Percentiles rank a stretch among this genome's conserved stretches.
These are phyloP conservation scores for Mucor irregularis DNA, from an alignment of 371 early-diverging fungal genomes.

Conservation along the genomic window DNA sequence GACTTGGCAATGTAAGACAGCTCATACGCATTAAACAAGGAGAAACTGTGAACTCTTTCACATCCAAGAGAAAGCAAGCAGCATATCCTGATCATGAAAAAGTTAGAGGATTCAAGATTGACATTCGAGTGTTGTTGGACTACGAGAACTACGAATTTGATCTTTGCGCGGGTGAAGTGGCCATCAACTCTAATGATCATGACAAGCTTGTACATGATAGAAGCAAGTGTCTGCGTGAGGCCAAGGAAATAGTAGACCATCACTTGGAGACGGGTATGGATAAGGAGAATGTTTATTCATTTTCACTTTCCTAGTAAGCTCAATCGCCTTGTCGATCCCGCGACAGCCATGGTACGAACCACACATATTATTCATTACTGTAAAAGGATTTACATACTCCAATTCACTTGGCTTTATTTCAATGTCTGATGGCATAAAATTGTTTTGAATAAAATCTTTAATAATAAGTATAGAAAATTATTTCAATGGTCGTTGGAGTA, in stretches of 20 bases:
- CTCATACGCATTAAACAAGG: slow-evolving; percentile 11
- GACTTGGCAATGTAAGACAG: slow-evolving; percentile 1
- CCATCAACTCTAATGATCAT: slow-evolving; percentile 2
- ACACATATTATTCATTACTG: slow-evolving; percentile 6
- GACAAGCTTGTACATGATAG: slow-evolving; percentile 7
- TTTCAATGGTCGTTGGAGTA: not conserved
- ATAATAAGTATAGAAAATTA: slow-evolving; percentile 1
- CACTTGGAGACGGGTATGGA: slow-evolving; percentile 9
- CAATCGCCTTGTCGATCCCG: slow-evolving; percentile 13
- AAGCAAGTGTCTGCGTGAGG: slow-evolving; percentile 3
- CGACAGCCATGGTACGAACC: slow-evolving; percentile 13
- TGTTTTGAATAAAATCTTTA: not conserved
- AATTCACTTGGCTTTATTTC: slow-evolving; percentile 7
- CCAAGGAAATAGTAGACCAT: slow-evolving; percentile 8
- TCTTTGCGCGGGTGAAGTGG: slow-evolving; percentile 10
- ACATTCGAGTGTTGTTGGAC: slow-evolving; percentile 6
- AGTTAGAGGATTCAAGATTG: slow-evolving; percentile 8
- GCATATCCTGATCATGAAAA: slow-evolving; percentile 2
- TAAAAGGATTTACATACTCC: slow-evolving; percentile 3
- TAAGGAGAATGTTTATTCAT: not conserved
- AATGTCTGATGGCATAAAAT: slow-evolving; percentile 2
- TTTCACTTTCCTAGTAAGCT: slow-evolving; percentile 11
- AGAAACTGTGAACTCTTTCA: not conserved
- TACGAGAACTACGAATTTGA: slow-evolving; percentile 3
- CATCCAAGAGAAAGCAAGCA: not conserved